Conservation (phyloP, 257 asterid species). For the Rubia yunnanensis region DNA sequence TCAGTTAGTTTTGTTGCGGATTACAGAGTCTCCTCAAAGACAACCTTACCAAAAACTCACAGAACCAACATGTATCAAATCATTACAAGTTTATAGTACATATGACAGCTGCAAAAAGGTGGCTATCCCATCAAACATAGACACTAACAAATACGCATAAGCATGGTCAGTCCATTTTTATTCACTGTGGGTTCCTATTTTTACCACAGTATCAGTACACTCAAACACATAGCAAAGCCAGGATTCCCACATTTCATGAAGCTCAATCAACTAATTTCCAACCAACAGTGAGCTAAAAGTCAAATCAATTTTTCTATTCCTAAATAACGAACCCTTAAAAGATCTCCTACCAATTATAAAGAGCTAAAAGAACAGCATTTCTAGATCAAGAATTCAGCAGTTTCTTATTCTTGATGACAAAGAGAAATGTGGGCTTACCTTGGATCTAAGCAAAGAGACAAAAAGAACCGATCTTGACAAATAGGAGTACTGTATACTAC, state of each 20-base stretch:
- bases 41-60: not conserved
- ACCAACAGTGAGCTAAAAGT: not conserved
- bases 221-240: not conserved
- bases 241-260: not conserved
- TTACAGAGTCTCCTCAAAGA: not conserved
- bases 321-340: not conserved
- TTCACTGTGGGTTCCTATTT: not conserved
- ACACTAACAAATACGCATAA: not conserved
- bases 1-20: not conserved
- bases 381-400: not conserved
- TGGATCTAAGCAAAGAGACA: slow-evolving; percentile 19
- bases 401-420: not conserved
- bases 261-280: not conserved
- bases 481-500: not conserved
- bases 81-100: not conserved
- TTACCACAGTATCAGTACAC: not conserved
- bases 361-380: not conserved
- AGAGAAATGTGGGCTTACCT: slow-evolving; percentile 8
- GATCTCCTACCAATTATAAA: not conserved
- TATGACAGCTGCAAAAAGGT: not conserved
- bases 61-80: not conserved
- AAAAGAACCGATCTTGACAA: slow-evolving; percentile 15
- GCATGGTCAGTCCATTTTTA: not conserved
- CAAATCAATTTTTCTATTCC: not conserved
- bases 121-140: not conserved